These are phyloP conservation scores for Chalciporus chontae DNA, from an alignment of 768 basidiomycete genomes.

Conservation along the genomic window DNA sequence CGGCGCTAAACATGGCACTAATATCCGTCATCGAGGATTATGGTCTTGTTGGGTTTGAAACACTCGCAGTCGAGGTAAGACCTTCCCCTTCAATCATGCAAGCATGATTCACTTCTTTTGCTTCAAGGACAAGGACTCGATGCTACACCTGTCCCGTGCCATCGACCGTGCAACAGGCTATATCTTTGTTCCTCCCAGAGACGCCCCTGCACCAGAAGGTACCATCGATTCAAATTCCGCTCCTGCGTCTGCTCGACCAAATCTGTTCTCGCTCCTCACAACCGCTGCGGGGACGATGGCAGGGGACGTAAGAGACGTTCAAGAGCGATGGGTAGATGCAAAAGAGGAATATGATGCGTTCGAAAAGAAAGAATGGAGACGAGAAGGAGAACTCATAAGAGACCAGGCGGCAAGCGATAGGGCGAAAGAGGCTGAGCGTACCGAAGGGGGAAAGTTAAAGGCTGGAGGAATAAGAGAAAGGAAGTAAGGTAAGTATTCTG, in stretches of 20 bases:
- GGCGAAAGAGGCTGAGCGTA: background rate
- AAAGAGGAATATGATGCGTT: constrained; percentile 78
- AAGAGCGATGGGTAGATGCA: constrained; percentile 93
- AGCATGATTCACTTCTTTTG: background rate
- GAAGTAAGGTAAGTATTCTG: constrained; percentile 18
- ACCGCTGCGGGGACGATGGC: constrained; percentile 55
- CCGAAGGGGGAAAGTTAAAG: background rate
- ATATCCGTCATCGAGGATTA: constrained; percentile 94
- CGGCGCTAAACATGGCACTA: constrained; percentile 82
- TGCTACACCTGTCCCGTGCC: constrained; percentile 79
- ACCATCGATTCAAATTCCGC: constrained; percentile 28
- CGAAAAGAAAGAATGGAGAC: constrained; percentile 74
- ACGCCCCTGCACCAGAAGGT: constrained; percentile 30
- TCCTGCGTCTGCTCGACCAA: constrained; percentile 49
- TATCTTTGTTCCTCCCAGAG: constrained; percentile 68
- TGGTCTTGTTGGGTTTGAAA: constrained; percentile 92
- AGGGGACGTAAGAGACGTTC: constrained; percentile 68
- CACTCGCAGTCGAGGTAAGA: constrained; percentile 88
- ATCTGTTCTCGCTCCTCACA: constrained; percentile 65
- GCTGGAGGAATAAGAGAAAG: constrained; percentile 26
- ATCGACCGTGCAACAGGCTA: constrained; percentile 94
- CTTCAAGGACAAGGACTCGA: constrained; percentile 86
- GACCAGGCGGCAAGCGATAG: constrained; percentile 20
- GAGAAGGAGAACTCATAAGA: constrained; percentile 54
- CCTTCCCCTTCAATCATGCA: too few relatives aligned